Evolutionary conservation across 2,329 filamentous ascomycete genomes (phyloP), one percentile per base, ranked within the genome.

Genomic region (Seiridium cupressi): DNA sequence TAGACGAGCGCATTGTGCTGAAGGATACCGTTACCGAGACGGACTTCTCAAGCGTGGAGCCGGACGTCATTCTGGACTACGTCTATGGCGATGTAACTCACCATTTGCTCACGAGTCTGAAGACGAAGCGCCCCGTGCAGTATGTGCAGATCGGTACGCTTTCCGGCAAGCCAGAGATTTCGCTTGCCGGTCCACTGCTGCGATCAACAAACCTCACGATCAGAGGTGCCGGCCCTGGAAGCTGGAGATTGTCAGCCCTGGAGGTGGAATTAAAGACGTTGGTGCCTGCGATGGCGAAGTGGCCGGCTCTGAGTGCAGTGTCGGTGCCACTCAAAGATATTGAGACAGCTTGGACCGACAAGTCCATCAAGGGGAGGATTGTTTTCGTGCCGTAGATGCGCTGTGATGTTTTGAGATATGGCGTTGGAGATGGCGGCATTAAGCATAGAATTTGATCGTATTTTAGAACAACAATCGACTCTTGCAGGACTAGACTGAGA

Each of bases 21-120:
- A 69, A 72, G 18, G 72, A 75, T n/a, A 63, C 73, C 1, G 64
- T 75, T 1, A 65, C 68, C 3, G 72, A 80, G 44, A 75, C 75
- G 1, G 83, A 86, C 62, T 83, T 81, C 62, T 75, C 75, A 2
- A 68, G 70, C 7, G 72, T 80, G 0, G 76, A 79, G 42, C 78
- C 79, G 38, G 83, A 87, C 62, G 75, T 86, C 3, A 76, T 87
- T 3, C 71, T 87, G 1, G 84, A 87, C 65, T 87, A 85, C 65
- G 71, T 87, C 6, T 86, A 82, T 69, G 84, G 84, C 0, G 72
- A 75, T 0, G 73, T 78, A 13, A 69, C 77, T 0, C 64, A 74
- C 9, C 75, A 76, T 4, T 68, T 81, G 8, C 71, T 85, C 6
- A 65, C 69, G 4, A 75, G 74, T 3, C 66, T 84, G 18, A 73